These are phyloP conservation scores for Solanum chilense DNA, from an alignment of 257 asterid species.

Conservation along the genomic window DNA sequence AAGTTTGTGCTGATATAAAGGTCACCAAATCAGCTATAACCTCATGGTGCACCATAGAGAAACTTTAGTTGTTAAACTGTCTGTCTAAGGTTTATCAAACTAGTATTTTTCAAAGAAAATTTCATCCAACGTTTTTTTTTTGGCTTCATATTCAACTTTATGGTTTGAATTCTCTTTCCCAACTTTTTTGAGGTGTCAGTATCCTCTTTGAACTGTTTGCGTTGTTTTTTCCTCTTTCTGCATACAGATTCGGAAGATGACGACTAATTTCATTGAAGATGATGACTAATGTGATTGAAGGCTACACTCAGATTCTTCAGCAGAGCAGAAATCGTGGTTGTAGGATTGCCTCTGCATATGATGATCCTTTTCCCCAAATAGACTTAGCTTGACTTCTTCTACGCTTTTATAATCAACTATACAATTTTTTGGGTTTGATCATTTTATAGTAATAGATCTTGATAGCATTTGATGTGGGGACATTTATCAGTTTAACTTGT, in stretches of 20 bases:
- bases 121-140: background rate
- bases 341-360: background rate
- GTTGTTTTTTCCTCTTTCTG: background rate
- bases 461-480: background rate
- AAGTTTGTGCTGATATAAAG: background rate
- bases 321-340: background rate
- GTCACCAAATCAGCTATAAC: background rate
- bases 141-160: background rate
- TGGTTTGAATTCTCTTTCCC: background rate
- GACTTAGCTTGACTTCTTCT: background rate
- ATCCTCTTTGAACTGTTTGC: background rate
- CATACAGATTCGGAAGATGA: slow-evolving; percentile 7
- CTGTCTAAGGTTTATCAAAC: background rate
- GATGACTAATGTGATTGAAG: background rate
- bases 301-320: background rate
- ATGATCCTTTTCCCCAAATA: background rate
- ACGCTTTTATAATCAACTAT: background rate
- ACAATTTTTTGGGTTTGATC: background rate
- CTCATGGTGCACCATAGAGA: background rate
- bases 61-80: background rate
- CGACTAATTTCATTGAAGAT: background rate
- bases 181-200: background rate
- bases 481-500: background rate
- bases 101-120: background rate
- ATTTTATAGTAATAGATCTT: background rate